Conservation (phyloP, 1,284 basidiomycete genomes). For the Malassezia japonica region DNA sequence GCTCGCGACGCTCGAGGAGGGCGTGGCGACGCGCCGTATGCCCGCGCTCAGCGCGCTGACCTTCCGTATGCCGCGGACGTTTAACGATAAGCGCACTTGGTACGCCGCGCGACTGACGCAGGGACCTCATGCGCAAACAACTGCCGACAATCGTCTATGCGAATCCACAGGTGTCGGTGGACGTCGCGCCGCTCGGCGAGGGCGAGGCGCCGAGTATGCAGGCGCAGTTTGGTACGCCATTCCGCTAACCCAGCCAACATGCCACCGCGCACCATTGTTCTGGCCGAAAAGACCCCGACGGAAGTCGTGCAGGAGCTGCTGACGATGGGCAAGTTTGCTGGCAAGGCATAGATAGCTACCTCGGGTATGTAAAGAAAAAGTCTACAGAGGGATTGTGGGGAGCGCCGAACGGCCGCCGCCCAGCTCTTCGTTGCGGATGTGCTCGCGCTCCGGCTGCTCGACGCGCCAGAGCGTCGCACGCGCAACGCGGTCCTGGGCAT, state of each 20-base stretch:
- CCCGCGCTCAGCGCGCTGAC: slow-evolving; percentile 1
- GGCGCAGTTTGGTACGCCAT: neutral
- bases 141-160: slow-evolving; percentile 14
- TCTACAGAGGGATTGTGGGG: neutral
- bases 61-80: slow-evolving; percentile 7
- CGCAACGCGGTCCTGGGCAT: slow-evolving; percentile 4
- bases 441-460: slow-evolving; percentile 1
- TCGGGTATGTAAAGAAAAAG: neutral
- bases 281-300: slow-evolving; percentile 12
- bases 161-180: slow-evolving; percentile 8
- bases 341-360: neutral
- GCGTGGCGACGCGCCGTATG: slow-evolving; percentile 1
- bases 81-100: slow-evolving; percentile 8
- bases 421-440: slow-evolving; percentile 12
- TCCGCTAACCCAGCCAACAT: slow-evolving; percentile 5
- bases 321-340: slow-evolving; percentile 11
- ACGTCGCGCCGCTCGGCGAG: neutral
- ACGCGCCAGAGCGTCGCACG: slow-evolving; percentile 13
- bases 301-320: slow-evolving; percentile 10
- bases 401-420: slow-evolving; percentile 10
- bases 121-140: slow-evolving; percentile 12
- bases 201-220: neutral
- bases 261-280: slow-evolving; percentile 14
- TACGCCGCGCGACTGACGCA: slow-evolving; percentile 2
- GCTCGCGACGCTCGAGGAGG: slow-evolving; percentile 5